Evolutionary conservation across 2,329 filamentous ascomycete species (phyloP).

Genomic region (Mycosphaerella sp.): DNA sequence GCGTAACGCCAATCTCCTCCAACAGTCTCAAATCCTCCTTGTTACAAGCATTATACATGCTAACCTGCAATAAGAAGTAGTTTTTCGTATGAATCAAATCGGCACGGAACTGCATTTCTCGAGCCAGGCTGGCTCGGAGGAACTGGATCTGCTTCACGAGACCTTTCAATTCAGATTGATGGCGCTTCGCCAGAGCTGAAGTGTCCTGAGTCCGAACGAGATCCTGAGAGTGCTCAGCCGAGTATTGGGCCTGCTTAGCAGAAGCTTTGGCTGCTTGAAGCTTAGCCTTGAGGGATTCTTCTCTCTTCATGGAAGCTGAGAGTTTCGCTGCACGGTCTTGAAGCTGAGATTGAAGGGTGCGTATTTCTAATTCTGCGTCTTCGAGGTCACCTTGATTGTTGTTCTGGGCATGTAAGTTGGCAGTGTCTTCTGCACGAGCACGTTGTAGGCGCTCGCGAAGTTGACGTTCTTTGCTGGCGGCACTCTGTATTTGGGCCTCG

Average conservation of each 20-base stretch:
- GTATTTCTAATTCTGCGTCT: conserved; percentile 38
- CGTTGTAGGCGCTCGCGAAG: conserved; percentile 31
- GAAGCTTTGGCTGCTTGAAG: conserved; percentile 25
- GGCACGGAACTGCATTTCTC: conserved; percentile 72
- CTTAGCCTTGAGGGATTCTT: conserved; percentile 34
- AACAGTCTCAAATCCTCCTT: conserved; percentile 83
- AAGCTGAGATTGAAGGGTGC: conserved; percentile 35
- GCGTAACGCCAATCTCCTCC: conserved; percentile 68
- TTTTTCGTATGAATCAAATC: conserved; percentile 83
- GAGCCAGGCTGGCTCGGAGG: conserved; percentile 72
- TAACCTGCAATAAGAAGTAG: conserved; percentile 70
- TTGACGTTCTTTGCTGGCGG: conserved; percentile 40
- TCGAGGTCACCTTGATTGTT: conserved; percentile 36
- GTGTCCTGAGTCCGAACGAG: background rate
- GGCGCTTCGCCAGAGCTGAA: conserved; percentile 58
- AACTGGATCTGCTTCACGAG: conserved; percentile 86
- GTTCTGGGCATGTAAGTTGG: conserved; percentile 36
- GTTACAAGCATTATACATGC: conserved; percentile 87
- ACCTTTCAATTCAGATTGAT: conserved; percentile 71
- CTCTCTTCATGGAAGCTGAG: conserved; percentile 28
- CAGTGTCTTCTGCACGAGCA: conserved; percentile 26
- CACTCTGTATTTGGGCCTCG: conserved; percentile 33
- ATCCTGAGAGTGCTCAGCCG: conserved; percentile 42
- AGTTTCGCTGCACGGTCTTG: conserved; percentile 30
- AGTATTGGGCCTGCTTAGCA: conserved; percentile 29